Percentiles rank a stretch among this genome's conserved stretches.
Conservation (phyloP, 305 asterid genomes). For the Andrographis paniculata region DNA sequence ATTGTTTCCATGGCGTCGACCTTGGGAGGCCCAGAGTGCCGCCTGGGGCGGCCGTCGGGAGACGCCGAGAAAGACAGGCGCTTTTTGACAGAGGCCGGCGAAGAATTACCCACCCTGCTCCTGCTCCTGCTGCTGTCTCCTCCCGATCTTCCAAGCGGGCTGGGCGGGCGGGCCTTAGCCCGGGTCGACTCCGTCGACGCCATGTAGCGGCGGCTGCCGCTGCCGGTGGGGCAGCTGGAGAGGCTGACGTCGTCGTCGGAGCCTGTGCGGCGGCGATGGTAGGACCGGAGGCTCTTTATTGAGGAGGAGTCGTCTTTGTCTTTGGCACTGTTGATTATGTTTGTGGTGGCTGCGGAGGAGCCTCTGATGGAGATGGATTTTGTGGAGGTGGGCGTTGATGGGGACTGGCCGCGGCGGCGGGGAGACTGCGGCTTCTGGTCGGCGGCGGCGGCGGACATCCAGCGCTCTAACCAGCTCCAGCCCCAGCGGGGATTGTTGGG, state of each 20-base stretch:
- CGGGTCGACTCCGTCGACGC: constrained; percentile 51
- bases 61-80: neutral
- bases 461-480: constrained; percentile 92
- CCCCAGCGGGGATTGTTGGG: constrained; percentile 86
- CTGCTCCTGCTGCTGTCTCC: too few species aligned
- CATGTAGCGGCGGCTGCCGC: constrained; percentile 58
- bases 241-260: constrained; percentile 68
- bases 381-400: neutral
- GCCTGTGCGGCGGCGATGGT: constrained; percentile 46
- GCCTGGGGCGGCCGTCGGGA: neutral
- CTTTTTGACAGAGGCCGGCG: neutral
- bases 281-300: constrained; percentile 43
- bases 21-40: neutral
- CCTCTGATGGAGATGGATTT: neutral
- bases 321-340: too few species aligned
- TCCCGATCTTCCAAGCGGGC: too few species aligned
- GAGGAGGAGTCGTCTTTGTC: constrained; percentile 23
- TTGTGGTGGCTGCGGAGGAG: neutral
- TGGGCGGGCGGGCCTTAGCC: constrained; percentile 47
- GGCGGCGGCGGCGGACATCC: constrained; percentile 52
- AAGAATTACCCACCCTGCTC: neutral
- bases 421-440: neutral
- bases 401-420: neutral
- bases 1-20: neutral
- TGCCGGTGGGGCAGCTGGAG: constrained; percentile 36